Conservation (phyloP, 176 grass and related monocot genomes). For the Luzula sylvatica region DNA sequence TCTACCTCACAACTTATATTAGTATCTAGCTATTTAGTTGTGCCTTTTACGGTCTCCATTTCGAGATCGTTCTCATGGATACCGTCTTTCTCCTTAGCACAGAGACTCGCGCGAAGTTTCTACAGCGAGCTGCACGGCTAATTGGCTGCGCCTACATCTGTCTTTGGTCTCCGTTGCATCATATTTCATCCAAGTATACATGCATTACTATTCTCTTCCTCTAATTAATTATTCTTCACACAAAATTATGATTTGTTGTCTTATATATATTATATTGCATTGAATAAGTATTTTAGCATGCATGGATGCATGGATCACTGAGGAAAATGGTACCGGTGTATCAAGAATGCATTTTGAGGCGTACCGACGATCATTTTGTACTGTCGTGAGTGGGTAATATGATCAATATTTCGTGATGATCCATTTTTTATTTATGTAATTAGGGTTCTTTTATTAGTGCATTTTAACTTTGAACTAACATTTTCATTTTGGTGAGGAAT, state of each 20-base stretch:
- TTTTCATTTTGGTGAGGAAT: neutral
- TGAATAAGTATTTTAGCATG: constrained; percentile 9
- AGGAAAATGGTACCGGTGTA: neutral
- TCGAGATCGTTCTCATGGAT: constrained; percentile 16
- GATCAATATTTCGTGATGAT: too few relatives aligned
- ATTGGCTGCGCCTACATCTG: constrained; percentile 36
- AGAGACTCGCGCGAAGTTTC: constrained; percentile 8
- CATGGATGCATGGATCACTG: constrained; percentile 41
- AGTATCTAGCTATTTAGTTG: too few relatives aligned
- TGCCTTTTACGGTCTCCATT: too few relatives aligned
- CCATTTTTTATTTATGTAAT: too few relatives aligned
- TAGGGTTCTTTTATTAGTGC: neutral
- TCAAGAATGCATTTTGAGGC: constrained; percentile 29
- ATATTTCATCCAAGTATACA: constrained; percentile 13
- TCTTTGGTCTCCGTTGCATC: constrained; percentile 23
- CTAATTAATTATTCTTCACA: neutral
- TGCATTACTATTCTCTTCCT: too few relatives aligned
- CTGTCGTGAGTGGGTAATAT: constrained; percentile 35
- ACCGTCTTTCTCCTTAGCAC: constrained; percentile 27
- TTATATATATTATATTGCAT: constrained; percentile 3
- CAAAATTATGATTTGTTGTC: neutral
- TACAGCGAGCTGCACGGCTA: constrained; percentile 1
- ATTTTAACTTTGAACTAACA: neutral
- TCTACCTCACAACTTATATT: neutral
- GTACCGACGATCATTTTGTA: constrained; percentile 38